phyloP scores from a whole-genome alignment of 2,329 filamentous ascomycete genomes.

The Colletotrichum tabaci region DNA sequence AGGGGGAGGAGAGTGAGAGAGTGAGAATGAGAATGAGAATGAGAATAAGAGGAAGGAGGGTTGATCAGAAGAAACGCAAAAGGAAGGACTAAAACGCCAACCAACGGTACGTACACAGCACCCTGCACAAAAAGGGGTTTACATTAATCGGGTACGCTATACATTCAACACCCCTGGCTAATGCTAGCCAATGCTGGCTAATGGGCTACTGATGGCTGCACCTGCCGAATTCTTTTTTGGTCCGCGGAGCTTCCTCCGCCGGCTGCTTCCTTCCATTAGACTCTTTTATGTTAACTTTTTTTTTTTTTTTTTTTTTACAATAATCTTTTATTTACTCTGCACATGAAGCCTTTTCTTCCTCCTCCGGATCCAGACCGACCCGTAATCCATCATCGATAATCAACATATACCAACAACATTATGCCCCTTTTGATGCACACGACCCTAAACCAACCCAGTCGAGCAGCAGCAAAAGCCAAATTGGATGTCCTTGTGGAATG shows the following conservation, averaged over 20 bases:
- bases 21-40: not conserved
- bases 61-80: slow-evolving; percentile 3
- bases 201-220: too few relatives aligned
- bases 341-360: not conserved
- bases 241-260: slow-evolving; percentile 3
- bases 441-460: not conserved
- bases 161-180: not conserved
- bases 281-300: too few relatives aligned
- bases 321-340: too few relatives aligned
- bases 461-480: not conserved
- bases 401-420: too few relatives aligned
- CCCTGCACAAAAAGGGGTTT: slow-evolving; percentile 12
- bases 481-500: not conserved
- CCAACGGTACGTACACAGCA: slow-evolving; percentile 19
- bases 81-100: not conserved
- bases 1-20: not conserved
- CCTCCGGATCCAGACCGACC: not conserved
- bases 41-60: not conserved
- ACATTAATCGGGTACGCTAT: not conserved
- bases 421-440: not conserved
- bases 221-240: slow-evolving; percentile 11
- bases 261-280: slow-evolving; percentile 10
- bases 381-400: too few relatives aligned
- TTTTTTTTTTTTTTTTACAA: too few relatives aligned
- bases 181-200: too few relatives aligned